Evolutionary conservation across 202 grass and related monocot genomes (phyloP).

Genomic region (Brachypodium distachyon): DNA sequence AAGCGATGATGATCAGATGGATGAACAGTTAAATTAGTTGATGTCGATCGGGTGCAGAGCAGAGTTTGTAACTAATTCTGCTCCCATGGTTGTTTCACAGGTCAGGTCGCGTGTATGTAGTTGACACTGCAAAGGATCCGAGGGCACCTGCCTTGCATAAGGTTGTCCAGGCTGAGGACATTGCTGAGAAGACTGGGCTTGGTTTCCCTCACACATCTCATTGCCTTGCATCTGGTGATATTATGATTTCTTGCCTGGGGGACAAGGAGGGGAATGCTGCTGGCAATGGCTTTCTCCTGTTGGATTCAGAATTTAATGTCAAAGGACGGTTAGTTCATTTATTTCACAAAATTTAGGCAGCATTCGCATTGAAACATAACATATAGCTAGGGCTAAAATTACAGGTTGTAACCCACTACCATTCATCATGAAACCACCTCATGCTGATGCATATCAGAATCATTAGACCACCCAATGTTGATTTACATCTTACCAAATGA

Average conservation of each 20-base stretch:
- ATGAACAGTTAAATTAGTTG: background rate
- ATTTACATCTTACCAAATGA: background rate
- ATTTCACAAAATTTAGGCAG: background rate
- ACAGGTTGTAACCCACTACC: background rate
- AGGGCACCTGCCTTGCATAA: constrained; percentile 74
- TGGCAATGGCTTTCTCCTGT: constrained; percentile 67
- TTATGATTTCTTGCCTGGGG: constrained; percentile 91
- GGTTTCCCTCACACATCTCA: constrained; percentile 92
- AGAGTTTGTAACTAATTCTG: background rate
- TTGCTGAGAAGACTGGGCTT: constrained; percentile 75
- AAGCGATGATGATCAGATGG: background rate
- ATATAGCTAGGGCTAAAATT: background rate
- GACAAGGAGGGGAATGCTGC: constrained; percentile 76
- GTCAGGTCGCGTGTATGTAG: constrained; percentile 63
- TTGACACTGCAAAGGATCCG: constrained; percentile 57
- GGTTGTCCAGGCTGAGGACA: constrained; percentile 74
- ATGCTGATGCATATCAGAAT: background rate
- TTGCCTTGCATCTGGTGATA: constrained; percentile 86
- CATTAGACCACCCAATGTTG: background rate
- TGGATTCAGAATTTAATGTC: constrained; percentile 96
- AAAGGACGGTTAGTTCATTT: constrained; percentile 66
- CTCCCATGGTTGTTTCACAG: constrained; percentile 26
- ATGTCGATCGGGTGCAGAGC: background rate
- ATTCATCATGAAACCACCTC: background rate
- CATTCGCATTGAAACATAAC: background rate